Evolutionary conservation across 2,329 filamentous ascomycete genomes (phyloP).

Genomic region (Cladophialophora yegresii): DNA sequence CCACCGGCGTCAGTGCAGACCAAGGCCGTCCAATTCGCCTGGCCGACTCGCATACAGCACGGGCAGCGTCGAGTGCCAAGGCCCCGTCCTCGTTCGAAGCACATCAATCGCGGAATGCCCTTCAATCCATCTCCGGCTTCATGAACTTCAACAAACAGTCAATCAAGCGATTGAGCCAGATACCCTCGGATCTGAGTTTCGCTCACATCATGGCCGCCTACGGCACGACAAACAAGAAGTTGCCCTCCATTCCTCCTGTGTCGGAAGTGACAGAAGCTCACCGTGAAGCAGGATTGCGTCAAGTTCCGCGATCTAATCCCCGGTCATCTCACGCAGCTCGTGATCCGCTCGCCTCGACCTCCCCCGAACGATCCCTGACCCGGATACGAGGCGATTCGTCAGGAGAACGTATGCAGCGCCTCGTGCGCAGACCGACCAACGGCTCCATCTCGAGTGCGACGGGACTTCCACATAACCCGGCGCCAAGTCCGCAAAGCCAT

Average conservation of each 20-base stretch:
- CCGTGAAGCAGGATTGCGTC: neutral
- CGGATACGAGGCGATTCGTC: constrained; percentile 4
- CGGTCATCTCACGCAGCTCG: neutral
- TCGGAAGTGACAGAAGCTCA: neutral
- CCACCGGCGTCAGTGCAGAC: neutral
- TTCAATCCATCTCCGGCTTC: constrained; percentile 22
- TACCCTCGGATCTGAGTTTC: constrained; percentile 23
- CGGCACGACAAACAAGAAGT: constrained; percentile 2
- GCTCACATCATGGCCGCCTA: constrained; percentile 26
- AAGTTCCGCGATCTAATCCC: neutral
- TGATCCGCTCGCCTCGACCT: neutral
- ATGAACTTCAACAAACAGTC: constrained; percentile 22
- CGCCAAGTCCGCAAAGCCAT: constrained; percentile 23
- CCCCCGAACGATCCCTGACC: neutral
- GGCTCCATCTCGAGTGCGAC: constrained; percentile 21
- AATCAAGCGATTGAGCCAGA: constrained; percentile 25
- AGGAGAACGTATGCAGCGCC: constrained; percentile 7
- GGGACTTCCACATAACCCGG: constrained; percentile 18
- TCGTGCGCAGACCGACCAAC: constrained; percentile 21
- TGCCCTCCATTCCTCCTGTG: neutral
- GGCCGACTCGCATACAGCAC: constrained; percentile 23
- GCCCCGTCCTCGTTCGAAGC: constrained; percentile 23
- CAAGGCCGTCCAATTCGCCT: constrained; percentile 5
- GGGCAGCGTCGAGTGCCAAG: constrained; percentile 9
- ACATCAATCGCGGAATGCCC: constrained; percentile 17